A percentile compares a stretch with the other conserved stretches of the same genome.
These are phyloP conservation scores for Fraxinus americana DNA, from an alignment of 257 asterid genomes.

Conservation along the genomic window DNA sequence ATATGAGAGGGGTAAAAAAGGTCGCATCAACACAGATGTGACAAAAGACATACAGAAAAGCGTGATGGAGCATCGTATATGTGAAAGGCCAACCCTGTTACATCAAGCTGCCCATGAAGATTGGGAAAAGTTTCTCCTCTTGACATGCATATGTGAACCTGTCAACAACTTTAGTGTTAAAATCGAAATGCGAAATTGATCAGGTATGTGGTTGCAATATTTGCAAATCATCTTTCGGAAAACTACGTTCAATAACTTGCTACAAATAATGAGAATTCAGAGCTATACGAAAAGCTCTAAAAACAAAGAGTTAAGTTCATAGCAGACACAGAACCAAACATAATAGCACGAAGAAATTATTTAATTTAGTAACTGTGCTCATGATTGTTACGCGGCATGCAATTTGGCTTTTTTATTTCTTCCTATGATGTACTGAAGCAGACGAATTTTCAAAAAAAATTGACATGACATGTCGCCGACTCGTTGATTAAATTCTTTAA, in stretches of 20 bases:
- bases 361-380: slow-evolving; percentile 13
- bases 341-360: slow-evolving; percentile 4
- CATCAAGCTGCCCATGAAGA: slow-evolving; percentile 98
- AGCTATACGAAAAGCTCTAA: not conserved
- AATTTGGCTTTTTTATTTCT: not conserved
- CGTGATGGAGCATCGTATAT: slow-evolving; percentile 88
- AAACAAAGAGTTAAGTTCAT: slow-evolving; percentile 8
- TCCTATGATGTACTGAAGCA: not conserved
- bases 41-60: slow-evolving; percentile 67
- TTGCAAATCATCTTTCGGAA: slow-evolving; percentile 8
- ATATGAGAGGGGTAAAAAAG: slow-evolving; percentile 16
- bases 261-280: slow-evolving; percentile 7
- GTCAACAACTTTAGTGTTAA: slow-evolving; percentile 20
- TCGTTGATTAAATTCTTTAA: too few species aligned
- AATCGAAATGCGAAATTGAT: slow-evolving; percentile 16
- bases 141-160: slow-evolving; percentile 99
- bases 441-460: too few species aligned
- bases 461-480: too few species aligned
- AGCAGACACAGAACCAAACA: not conserved
- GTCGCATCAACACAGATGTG: slow-evolving; percentile 7
- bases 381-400: not conserved
- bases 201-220: slow-evolving; percentile 13
- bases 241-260: not conserved
- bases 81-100: slow-evolving; percentile 83
- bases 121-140: slow-evolving; percentile 91